phyloP scores from a whole-genome alignment of 495 filamentous ascomycete genomes.

The Platismatia glauca region DNA sequence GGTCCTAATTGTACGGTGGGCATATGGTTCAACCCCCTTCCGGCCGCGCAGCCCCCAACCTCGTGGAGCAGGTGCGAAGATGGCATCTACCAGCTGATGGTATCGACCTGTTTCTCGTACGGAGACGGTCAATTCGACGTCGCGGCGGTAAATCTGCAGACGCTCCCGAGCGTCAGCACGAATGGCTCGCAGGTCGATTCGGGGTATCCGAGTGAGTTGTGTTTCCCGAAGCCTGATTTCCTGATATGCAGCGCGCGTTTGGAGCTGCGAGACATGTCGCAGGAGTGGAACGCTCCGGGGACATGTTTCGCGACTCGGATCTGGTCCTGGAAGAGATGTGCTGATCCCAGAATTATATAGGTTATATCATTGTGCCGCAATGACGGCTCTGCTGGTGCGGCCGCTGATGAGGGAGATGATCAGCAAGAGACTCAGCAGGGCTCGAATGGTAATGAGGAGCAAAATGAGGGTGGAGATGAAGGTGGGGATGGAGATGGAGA shows the following conservation, averaged over 20 bases:
- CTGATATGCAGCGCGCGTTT: too few relatives aligned
- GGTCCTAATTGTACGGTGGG: not conserved
- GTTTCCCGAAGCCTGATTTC: too few relatives aligned
- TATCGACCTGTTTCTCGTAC: not conserved
- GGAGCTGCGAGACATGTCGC: too few relatives aligned
- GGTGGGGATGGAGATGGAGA: too few relatives aligned
- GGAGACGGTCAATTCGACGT: not conserved
- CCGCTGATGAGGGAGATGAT: not conserved
- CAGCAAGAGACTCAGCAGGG: too few relatives aligned
- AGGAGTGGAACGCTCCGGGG: too few relatives aligned
- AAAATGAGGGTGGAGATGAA: too few relatives aligned
- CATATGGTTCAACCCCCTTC: not conserved
- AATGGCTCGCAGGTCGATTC: not conserved
- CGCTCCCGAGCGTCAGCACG: not conserved
- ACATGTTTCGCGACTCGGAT: too few relatives aligned
- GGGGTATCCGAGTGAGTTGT: slow-evolving; percentile 1
- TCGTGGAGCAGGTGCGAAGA: fast-evolving
- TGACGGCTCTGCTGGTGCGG: not conserved
- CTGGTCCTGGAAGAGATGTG: too few relatives aligned
- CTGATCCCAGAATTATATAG: too few relatives aligned
- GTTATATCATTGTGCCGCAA: not conserved
- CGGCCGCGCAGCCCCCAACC: not conserved
- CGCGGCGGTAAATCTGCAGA: not conserved
- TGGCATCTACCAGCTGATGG: not conserved
- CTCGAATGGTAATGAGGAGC: too few relatives aligned